Conservation (phyloP, 2,329 filamentous ascomycete genomes). For the Neonectria hederae region DNA sequence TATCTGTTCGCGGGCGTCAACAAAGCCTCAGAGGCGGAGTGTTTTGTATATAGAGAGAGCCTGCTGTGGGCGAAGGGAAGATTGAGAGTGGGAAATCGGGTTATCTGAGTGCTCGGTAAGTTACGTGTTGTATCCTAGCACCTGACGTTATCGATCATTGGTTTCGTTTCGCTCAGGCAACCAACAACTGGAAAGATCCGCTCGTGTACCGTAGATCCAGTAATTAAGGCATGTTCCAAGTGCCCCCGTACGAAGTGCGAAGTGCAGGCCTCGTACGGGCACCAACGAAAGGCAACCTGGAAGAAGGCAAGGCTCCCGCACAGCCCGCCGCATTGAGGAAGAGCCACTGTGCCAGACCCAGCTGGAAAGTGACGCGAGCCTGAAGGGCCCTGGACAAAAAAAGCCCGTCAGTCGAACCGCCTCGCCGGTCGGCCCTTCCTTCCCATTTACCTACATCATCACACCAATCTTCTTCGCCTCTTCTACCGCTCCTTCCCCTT, state of each 20-base stretch:
- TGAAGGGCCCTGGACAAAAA: not conserved
- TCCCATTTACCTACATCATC: constrained; percentile 1
- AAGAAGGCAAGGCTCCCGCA: not conserved
- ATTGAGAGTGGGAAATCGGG: not conserved
- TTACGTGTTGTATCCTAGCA: not conserved
- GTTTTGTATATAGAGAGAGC: not conserved
- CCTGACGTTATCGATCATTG: not conserved
- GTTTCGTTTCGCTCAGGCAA: not conserved
- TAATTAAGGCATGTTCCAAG: not conserved
- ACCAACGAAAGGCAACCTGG: not conserved
- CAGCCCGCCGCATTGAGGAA: not conserved
- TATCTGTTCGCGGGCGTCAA: not conserved
- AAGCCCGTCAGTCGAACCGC: not conserved
- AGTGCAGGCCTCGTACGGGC: not conserved
- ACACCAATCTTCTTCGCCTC: not conserved
- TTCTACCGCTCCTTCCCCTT: not conserved
- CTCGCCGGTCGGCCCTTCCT: not conserved
- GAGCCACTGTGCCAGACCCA: not conserved
- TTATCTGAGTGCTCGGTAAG: not conserved
- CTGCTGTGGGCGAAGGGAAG: not conserved
- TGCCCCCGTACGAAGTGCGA: not conserved
- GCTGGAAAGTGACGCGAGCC: not conserved
- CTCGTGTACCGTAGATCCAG: not conserved
- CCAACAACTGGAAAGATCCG: not conserved
- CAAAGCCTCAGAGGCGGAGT: not conserved